A percentile compares a stretch with the other conserved stretches of the same genome.
These are phyloP conservation scores for Cryptococcus neoformans DNA, from an alignment of 1,284 basidiomycete species.

Conservation along the genomic window DNA sequence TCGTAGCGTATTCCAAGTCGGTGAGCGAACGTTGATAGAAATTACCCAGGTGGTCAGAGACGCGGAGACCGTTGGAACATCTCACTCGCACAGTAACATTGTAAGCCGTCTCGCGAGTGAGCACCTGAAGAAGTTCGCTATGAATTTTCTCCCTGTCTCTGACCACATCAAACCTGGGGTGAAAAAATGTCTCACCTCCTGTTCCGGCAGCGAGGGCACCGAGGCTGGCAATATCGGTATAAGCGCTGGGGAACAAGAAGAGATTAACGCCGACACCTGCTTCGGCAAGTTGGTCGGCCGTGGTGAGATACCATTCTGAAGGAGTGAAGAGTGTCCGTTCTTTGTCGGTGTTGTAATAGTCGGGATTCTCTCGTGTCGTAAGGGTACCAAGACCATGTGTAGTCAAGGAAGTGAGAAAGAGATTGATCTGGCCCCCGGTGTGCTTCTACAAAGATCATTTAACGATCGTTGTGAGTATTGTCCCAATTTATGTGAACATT, in stretches of 20 bases:
- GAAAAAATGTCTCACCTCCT: slow-evolving; percentile 92
- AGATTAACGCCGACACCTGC: slow-evolving; percentile 87
- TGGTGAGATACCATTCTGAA: slow-evolving; percentile 63
- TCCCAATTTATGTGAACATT: too few relatives aligned
- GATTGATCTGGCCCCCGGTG: slow-evolving; percentile 78
- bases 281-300: slow-evolving; percentile 84
- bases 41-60: slow-evolving; percentile 72
- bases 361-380: slow-evolving; percentile 62
- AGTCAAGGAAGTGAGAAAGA: slow-evolving; percentile 78
- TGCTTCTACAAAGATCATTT: slow-evolving; percentile 56
- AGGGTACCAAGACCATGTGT: slow-evolving; percentile 72
- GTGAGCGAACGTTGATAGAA: slow-evolving; percentile 72
- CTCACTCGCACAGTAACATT: slow-evolving; percentile 80
- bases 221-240: slow-evolving; percentile 85
- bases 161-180: slow-evolving; percentile 77
- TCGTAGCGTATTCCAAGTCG: slow-evolving; percentile 74
- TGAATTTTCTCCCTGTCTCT: slow-evolving; percentile 67
- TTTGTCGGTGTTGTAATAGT: slow-evolving; percentile 83
- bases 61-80: slow-evolving; percentile 77
- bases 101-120: slow-evolving; percentile 73
- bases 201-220: slow-evolving; percentile 70
- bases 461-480: slow-evolving; percentile 2
- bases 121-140: slow-evolving; percentile 68
- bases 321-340: slow-evolving; percentile 77
- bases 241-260: slow-evolving; percentile 79